Percentiles rank a stretch among this genome's conserved stretches.
Conservation (phyloP, 495 filamentous ascomycete genomes). For the Daldinia loculata region DNA sequence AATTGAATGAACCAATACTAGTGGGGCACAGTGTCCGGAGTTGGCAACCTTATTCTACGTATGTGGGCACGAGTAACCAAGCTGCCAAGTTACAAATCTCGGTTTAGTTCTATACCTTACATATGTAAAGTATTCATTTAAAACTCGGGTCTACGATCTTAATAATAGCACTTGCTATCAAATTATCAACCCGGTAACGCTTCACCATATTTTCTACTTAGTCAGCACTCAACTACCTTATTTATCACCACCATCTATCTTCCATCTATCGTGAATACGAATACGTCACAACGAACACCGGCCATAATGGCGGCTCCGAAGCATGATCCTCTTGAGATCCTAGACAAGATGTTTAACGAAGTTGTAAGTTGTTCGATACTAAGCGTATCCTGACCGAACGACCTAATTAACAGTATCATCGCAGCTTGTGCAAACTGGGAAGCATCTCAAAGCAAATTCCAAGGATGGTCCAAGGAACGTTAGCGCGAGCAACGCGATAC, state of each 20-base stretch:
- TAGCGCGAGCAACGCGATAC: conserved; percentile 44
- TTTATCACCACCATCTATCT: not conserved
- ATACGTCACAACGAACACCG: not conserved
- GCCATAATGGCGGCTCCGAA: conserved; percentile 49
- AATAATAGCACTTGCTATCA: not conserved
- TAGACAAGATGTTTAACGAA: conserved; percentile 58
- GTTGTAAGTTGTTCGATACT: conserved; percentile 49
- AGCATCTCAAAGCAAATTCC: conserved; percentile 52
- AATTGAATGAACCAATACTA: not conserved
- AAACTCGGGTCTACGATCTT: not conserved
- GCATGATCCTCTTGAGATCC: conserved; percentile 50
- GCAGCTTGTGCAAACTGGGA: conserved; percentile 62
- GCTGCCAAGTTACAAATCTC: not conserved
- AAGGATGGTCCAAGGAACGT: conserved; percentile 51
- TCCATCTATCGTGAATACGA: not conserved
- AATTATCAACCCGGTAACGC: not conserved
- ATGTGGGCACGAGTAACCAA: not conserved
- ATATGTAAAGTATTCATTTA: not conserved
- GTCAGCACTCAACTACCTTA: not conserved
- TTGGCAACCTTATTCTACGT: not conserved
- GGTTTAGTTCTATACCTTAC: no score
- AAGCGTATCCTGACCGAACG: not conserved
- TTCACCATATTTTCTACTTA: not conserved
- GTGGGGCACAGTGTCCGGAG: conserved; percentile 2
- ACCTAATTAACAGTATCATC: conserved; percentile 15